These are phyloP conservation scores for Athelia sp. DNA, from an alignment of 1,284 basidiomycete species.

Conservation along the genomic window DNA sequence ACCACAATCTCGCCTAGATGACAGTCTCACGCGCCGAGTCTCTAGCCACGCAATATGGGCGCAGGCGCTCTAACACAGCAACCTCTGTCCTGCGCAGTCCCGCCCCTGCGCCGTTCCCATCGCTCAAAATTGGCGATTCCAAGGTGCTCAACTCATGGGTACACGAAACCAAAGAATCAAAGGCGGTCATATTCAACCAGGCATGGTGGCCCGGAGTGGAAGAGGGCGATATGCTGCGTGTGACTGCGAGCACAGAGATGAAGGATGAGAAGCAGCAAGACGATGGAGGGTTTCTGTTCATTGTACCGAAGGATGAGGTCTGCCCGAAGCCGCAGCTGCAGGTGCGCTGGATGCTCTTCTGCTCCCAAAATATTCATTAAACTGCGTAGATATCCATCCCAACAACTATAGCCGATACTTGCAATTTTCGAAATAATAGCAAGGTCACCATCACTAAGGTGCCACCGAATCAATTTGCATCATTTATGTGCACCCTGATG, in stretches of 20 bases:
- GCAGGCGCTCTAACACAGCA: conserved; percentile 67
- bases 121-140: conserved; percentile 54
- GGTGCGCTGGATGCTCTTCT: conserved; percentile 29
- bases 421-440: conserved; percentile 64
- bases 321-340: conserved; percentile 59
- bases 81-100: conserved; percentile 52
- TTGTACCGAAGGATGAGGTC: conserved; percentile 58
- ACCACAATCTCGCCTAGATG: conserved; percentile 32
- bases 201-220: conserved; percentile 68
- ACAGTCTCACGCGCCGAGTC: conserved; percentile 56
- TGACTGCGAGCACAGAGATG: conserved; percentile 30
- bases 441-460: conserved; percentile 71
- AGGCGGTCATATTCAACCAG: conserved; percentile 62
- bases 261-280: conserved; percentile 31
- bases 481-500: conserved; percentile 4
- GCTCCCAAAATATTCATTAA: conserved; percentile 1
- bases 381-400: conserved; percentile 63
- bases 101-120: conserved; percentile 18
- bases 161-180: conserved; percentile 60
- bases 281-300: conserved; percentile 56
- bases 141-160: conserved; percentile 68
- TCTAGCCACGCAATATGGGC: conserved; percentile 47
- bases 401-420: conserved; percentile 61
- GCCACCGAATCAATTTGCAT: conserved; percentile 7
- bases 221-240: conserved; percentile 66